These are phyloP conservation scores for Cryptococcus sp. DNA, from an alignment of 1,284 basidiomycete genomes.

Conservation along the genomic window DNA sequence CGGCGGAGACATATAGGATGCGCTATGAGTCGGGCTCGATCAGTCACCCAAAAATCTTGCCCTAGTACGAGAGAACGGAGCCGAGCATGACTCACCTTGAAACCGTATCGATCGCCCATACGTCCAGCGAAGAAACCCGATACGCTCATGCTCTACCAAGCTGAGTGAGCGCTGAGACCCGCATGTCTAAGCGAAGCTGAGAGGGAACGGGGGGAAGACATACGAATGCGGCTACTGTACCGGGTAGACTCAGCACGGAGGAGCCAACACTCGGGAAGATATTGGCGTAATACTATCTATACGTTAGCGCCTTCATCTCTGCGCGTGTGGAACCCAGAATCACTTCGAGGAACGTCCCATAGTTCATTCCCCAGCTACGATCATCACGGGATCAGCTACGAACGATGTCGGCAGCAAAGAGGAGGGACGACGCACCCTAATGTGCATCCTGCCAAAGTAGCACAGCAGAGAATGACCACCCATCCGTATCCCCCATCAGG, in stretches of 20 bases:
- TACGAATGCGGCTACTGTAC: constrained; percentile 26
- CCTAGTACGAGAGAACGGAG: too few relatives aligned
- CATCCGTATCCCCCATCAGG: constrained; percentile 46
- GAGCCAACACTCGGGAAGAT: constrained; percentile 20
- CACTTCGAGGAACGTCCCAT: constrained; percentile 39
- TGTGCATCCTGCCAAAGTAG: constrained; percentile 29
- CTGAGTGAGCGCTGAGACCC: background rate
- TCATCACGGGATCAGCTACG: background rate
- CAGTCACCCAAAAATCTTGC: background rate
- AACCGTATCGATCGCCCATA: constrained; percentile 35
- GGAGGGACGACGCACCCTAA: constrained; percentile 24
- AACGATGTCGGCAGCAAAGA: background rate
- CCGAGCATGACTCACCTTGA: constrained; percentile 25
- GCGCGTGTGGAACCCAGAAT: background rate
- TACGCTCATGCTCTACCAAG: constrained; percentile 15
- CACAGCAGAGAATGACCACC: constrained; percentile 41
- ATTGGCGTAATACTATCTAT: constrained; percentile 28
- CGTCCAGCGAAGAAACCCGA: constrained; percentile 32
- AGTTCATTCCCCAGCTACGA: constrained; percentile 37
- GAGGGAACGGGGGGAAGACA: background rate
- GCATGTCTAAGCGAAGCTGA: background rate
- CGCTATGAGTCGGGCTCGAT: constrained; percentile 9
- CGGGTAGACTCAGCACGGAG: constrained; percentile 26
- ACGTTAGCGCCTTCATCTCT: background rate
- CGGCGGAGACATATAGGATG: constrained; percentile 20